Conservation (phyloP, 805 yeast species). For the Barnettozyma vustinii region DNA sequence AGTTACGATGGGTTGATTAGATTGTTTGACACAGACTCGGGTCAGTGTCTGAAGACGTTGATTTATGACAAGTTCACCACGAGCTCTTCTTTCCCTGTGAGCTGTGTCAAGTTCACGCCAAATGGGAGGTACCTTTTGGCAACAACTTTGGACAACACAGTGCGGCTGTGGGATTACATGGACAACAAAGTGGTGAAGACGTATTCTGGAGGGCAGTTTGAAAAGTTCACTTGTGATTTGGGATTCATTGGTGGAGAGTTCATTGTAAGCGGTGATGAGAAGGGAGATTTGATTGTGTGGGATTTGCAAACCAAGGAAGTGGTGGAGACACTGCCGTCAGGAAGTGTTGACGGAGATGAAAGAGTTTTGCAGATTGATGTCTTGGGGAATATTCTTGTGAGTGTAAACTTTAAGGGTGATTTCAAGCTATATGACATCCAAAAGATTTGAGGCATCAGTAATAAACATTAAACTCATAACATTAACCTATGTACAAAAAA, state of each 20-base stretch:
- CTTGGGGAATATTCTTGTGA: neutral
- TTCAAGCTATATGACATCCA: conserved; percentile 3
- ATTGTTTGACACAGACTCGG: conserved; percentile 80
- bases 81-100: conserved; percentile 66
- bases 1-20: conserved; percentile 89
- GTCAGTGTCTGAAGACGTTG: conserved; percentile 87
- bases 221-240: conserved; percentile 48
- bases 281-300: neutral
- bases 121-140: conserved; percentile 77
- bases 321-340: neutral
- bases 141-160: conserved; percentile 71
- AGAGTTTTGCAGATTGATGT: conserved; percentile 7
- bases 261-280: conserved; percentile 1
- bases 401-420: conserved; percentile 3
- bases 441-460: neutral
- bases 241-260: conserved; percentile 40
- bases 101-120: conserved; percentile 67
- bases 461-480: neutral
- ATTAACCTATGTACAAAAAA: neutral
- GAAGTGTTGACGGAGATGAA: neutral
- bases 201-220: conserved; percentile 34
- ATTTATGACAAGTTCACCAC: conserved; percentile 68
- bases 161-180: conserved; percentile 85
- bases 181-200: conserved; percentile 77
- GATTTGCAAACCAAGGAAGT: conserved; percentile 1